These are phyloP conservation scores for Rhizophagus prolifer DNA, from an alignment of 192 early-diverging fungal species.

Conservation along the genomic window DNA sequence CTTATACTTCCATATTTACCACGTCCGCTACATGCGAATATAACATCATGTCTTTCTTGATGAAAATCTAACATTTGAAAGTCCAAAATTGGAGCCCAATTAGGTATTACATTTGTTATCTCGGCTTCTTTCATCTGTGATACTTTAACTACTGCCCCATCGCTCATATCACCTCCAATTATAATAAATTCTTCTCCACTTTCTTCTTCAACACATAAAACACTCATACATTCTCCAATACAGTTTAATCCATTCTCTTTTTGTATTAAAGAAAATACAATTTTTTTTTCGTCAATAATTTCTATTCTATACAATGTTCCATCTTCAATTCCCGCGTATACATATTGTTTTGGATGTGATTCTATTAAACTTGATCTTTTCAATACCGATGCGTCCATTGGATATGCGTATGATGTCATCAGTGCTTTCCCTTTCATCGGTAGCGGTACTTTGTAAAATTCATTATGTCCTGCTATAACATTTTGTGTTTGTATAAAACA, in stretches of 20 bases:
- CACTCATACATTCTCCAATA: background rate
- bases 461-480: background rate
- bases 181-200: conserved; percentile 3
- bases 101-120: conserved; percentile 3
- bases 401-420: conserved; percentile 15
- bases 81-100: conserved; percentile 25
- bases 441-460: conserved; percentile 2
- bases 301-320: conserved; percentile 11
- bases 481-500: conserved; percentile 13
- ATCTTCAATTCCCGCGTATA: conserved; percentile 18
- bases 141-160: conserved; percentile 20
- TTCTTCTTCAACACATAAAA: background rate
- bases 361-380: background rate
- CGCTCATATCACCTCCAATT: conserved; percentile 17
- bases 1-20: conserved; percentile 11
- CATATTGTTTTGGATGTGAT: background rate
- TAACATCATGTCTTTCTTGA: conserved; percentile 14
- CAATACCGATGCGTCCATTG: background rate
- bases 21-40: conserved; percentile 14
- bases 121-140: background rate
- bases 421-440: background rate
- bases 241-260: conserved; percentile 3
- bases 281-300: background rate
- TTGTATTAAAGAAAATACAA: background rate
- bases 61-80: conserved; percentile 18